phyloP scores from a whole-genome alignment of 345 rosid genomes.

The Garcia nutans region DNA sequence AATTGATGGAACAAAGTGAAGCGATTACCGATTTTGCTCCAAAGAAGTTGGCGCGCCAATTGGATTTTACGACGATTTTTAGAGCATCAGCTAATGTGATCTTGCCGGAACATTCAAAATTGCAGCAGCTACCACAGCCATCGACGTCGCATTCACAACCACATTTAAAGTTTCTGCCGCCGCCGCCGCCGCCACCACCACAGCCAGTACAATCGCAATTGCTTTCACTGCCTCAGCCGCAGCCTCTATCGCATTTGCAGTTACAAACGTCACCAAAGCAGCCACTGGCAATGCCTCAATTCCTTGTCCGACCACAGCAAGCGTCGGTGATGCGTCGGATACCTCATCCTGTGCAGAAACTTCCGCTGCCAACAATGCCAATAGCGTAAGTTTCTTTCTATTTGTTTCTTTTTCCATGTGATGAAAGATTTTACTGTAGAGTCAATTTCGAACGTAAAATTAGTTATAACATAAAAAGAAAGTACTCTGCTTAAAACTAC shows the following conservation, averaged over 20 bases:
- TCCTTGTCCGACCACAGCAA: constrained; percentile 30
- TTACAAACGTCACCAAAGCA: constrained; percentile 18
- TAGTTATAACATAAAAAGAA: neutral
- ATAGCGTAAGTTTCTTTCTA: constrained; percentile 29
- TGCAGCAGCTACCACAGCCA: constrained; percentile 19
- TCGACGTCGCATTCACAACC: constrained; percentile 3
- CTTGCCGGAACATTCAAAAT: constrained; percentile 29
- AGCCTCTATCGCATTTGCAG: neutral
- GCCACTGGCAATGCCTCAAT: constrained; percentile 22
- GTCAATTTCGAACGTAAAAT: neutral
- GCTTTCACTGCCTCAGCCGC: constrained; percentile 8
- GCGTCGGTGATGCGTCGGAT: constrained; percentile 26
- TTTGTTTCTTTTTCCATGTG: neutral
- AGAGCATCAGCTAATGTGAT: constrained; percentile 33
- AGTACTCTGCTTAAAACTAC: neutral
- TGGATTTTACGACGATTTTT: constrained; percentile 45
- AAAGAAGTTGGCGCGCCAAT: constrained; percentile 49
- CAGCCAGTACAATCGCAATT: constrained; percentile 14
- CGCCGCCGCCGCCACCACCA: neutral
- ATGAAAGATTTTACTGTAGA: neutral
- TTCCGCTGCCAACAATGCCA: constrained; percentile 33
- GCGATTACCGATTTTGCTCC: constrained; percentile 40
- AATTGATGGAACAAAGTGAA: constrained; percentile 46
- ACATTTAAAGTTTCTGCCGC: constrained; percentile 5
- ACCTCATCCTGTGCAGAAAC: constrained; percentile 42